Conservation (phyloP, 192 early-diverging fungal species). For the Podila clonocystis region DNA sequence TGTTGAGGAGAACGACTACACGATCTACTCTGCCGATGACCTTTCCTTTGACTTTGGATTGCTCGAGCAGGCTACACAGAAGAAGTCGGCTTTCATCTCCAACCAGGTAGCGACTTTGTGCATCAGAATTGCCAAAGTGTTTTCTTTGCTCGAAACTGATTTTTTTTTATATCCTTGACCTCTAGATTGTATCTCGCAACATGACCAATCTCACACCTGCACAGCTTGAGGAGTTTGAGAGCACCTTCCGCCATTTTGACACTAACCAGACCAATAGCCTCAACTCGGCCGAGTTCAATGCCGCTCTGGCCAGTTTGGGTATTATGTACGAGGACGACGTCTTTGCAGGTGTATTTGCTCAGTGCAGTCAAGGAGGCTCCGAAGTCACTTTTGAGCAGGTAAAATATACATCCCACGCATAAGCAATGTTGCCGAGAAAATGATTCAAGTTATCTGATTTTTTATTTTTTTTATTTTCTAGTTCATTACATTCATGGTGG, state of each 20-base stretch:
- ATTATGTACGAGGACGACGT: slow-evolving; percentile 80
- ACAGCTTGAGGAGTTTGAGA: slow-evolving; percentile 92
- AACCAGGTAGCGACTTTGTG: slow-evolving; percentile 71
- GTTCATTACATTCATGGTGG: slow-evolving; percentile 88
- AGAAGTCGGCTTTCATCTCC: slow-evolving; percentile 90
- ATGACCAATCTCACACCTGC: slow-evolving; percentile 94
- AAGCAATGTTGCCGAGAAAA: too few species aligned
- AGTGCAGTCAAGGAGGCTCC: slow-evolving; percentile 67
- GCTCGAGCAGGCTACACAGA: slow-evolving; percentile 80
- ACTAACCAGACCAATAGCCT: slow-evolving; percentile 86
- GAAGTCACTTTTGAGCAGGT: slow-evolving; percentile 87
- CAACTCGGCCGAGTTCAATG: slow-evolving; percentile 82
- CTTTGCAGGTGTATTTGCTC: slow-evolving; percentile 73
- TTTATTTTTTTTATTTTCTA: slow-evolving; percentile 22
- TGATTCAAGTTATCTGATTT: background rate
- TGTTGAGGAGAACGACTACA: slow-evolving; percentile 94
- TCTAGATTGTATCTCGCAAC: slow-evolving; percentile 84
- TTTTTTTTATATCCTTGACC: background rate
- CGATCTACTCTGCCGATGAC: slow-evolving; percentile 92
- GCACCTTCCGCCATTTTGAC: slow-evolving; percentile 94
- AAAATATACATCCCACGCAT: background rate
- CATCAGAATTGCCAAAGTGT: background rate
- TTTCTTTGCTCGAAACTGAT: background rate
- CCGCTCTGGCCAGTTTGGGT: slow-evolving; percentile 83
- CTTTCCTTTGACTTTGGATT: slow-evolving; percentile 86